A percentile compares a stretch with the other conserved stretches of the same genome.
phyloP scores from a whole-genome alignment of 2,329 filamentous ascomycete genomes.

The Lasiodiplodia gonubiensis region DNA sequence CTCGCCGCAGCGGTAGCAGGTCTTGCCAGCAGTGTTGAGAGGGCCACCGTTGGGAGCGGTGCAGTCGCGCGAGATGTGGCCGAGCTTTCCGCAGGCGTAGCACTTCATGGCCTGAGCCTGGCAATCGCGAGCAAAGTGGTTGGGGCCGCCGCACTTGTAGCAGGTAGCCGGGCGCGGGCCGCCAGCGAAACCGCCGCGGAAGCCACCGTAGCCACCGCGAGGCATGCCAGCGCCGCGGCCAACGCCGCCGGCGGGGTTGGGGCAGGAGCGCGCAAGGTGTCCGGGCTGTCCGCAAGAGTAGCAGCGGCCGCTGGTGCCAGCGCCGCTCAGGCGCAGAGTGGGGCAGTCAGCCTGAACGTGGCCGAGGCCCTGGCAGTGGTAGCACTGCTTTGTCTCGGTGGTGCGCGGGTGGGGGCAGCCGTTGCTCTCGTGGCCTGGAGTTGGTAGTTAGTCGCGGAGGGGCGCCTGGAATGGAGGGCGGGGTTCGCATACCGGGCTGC shows the following conservation, averaged over 20 bases:
- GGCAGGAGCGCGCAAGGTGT: constrained; percentile 91
- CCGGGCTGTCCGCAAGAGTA: constrained; percentile 95
- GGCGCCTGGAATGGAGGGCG: constrained; percentile 15
- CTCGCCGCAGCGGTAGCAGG: constrained; percentile 97
- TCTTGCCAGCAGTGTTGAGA: constrained; percentile 95
- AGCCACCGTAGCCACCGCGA: constrained; percentile 73
- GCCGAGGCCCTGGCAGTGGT: constrained; percentile 97
- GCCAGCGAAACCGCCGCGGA: constrained; percentile 76
- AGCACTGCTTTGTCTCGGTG: constrained; percentile 99
- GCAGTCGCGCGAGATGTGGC: constrained; percentile 93
- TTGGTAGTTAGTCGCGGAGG: constrained; percentile 34
- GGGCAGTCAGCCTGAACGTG: constrained; percentile 99
- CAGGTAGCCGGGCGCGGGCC: constrained; percentile 69
- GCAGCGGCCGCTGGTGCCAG: constrained; percentile 83
- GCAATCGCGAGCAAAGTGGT: constrained; percentile 98
- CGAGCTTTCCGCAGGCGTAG: constrained; percentile 94
- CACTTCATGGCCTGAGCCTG: constrained; percentile 99
- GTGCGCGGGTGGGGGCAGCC: constrained; percentile 95
- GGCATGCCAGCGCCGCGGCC: constrained; percentile 68
- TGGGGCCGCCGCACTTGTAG: constrained; percentile 80
- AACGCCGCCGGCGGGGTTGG: constrained; percentile 72
- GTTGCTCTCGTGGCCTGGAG: constrained; percentile 89
- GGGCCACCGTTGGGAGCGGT: constrained; percentile 95
- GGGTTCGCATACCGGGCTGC: constrained; percentile 67
- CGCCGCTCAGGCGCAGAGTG: constrained; percentile 86